These are phyloP conservation scores for Santalum album DNA, from an alignment of 164 flowering plant genomes.

Conservation along the genomic window DNA sequence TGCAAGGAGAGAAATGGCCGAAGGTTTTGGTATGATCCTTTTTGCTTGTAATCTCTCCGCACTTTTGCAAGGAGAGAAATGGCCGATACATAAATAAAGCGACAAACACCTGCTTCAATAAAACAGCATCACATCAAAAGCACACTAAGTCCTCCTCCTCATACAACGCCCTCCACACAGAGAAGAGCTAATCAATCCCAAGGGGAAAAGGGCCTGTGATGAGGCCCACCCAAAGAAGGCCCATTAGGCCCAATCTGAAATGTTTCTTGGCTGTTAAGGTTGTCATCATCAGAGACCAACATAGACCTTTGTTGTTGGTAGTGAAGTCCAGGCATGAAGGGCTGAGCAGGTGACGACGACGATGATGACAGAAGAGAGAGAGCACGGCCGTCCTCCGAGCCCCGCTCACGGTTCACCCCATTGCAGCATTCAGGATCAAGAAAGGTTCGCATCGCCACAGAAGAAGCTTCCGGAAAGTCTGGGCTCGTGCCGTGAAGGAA, in stretches of 20 bases:
- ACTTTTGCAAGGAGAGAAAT: no score
- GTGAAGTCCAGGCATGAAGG: conserved; percentile 15
- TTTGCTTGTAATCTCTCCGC: no score
- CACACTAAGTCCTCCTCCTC: no score
- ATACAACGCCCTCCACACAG: no score
- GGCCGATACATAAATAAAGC: no score
- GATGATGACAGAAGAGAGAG: conserved; percentile 81
- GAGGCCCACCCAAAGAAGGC: conserved; percentile 30
- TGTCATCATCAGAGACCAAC: conserved; percentile 13
- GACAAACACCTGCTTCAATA: no score
- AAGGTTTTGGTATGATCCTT: no score
- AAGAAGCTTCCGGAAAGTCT: conserved; percentile 8
- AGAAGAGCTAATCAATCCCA: conserved; percentile 29
- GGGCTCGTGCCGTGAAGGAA: conserved; percentile 24
- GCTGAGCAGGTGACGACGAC: conserved; percentile 18
- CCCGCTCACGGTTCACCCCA: no score
- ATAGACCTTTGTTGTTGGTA: conserved; percentile 11
- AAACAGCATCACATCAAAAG: no score
- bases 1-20: no score
- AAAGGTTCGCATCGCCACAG: conserved; percentile 15
- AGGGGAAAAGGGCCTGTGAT: conserved; percentile 33
- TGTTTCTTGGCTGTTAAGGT: conserved; percentile 23
- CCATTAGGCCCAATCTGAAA: conserved; percentile 23
- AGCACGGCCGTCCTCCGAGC: no score
- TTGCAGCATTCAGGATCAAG: conserved; percentile 15